Percentiles rank a stretch among this genome's conserved stretches.
phyloP scores from a whole-genome alignment of 179 eudicot genomes.

The Dionaea muscipula region DNA sequence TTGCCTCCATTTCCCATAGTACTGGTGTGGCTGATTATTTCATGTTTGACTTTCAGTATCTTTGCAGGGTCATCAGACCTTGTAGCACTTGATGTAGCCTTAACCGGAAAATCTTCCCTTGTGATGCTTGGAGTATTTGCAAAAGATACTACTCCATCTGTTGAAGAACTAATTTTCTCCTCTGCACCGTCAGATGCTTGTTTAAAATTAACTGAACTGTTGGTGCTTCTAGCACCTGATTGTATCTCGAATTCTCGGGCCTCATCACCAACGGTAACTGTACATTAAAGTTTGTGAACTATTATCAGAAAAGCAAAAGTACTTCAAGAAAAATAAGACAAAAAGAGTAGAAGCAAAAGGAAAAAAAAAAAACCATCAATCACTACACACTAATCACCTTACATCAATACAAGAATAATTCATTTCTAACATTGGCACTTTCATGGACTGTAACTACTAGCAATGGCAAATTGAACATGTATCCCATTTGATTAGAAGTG shows the following conservation, averaged over 20 bases:
- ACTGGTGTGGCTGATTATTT: slow-evolving; percentile 18
- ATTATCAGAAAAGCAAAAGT: too few relatives aligned
- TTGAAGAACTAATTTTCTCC: slow-evolving; percentile 11
- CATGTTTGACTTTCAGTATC: slow-evolving; percentile 16
- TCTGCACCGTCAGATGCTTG: slow-evolving; percentile 9
- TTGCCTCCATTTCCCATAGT: slow-evolving; percentile 24
- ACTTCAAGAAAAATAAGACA: too few relatives aligned
- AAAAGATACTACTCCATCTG: slow-evolving; percentile 9
- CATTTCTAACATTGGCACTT: too few relatives aligned
- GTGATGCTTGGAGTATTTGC: slow-evolving; percentile 14
- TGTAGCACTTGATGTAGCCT: slow-evolving; percentile 26
- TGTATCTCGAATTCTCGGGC: slow-evolving; percentile 12
- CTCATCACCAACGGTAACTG: slow-evolving; percentile 21
- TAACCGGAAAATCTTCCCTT: slow-evolving; percentile 20
- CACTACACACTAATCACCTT: too few relatives aligned
- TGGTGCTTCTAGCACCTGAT: slow-evolving; percentile 10
- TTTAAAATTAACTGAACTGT: slow-evolving; percentile 11
- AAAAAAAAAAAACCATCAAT: too few relatives aligned
- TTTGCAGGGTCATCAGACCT: slow-evolving; percentile 22
- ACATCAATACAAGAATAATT: too few relatives aligned
- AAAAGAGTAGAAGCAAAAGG: too few relatives aligned
- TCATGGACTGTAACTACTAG: too few relatives aligned
- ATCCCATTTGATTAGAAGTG: too few relatives aligned
- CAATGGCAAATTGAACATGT: too few relatives aligned
- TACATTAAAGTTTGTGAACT: slow-evolving; percentile 12